These are phyloP conservation scores for Polysphondylium violaceum DNA, from an alignment of 78 protist genomes.

Conservation along the genomic window DNA sequence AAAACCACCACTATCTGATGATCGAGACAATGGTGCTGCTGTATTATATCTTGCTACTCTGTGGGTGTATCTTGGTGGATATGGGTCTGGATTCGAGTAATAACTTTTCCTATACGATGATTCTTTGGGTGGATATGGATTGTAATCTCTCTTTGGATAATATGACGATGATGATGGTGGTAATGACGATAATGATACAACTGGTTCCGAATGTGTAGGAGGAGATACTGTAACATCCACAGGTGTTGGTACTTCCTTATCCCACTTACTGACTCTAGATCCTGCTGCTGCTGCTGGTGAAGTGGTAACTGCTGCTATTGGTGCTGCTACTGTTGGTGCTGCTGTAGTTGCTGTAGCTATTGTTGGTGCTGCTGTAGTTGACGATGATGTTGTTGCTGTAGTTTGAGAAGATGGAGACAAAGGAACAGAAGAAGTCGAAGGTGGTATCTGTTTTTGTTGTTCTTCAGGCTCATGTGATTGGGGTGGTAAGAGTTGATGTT, in stretches of 20 bases:
- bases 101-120: background rate
- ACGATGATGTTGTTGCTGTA: background rate
- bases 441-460: background rate
- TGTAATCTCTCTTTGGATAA: background rate
- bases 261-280: background rate
- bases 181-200: background rate
- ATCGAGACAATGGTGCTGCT: too few species aligned
- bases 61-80: too few species aligned
- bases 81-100: too few species aligned
- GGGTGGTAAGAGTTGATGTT: background rate
- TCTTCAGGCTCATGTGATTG: background rate
- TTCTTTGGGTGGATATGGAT: too few species aligned
- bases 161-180: background rate
- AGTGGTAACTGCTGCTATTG: background rate
- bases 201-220: background rate
- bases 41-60: too few species aligned
- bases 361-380: background rate
- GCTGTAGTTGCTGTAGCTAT: background rate
- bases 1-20: background rate
- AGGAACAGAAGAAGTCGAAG: background rate
- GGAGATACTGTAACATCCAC: background rate
- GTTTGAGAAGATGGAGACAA: background rate
- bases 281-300: background rate
- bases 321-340: background rate
- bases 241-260: background rate